A percentile compares a stretch with the other conserved stretches of the same genome.
Evolutionary conservation across 768 basidiomycete genomes (phyloP).

Genomic region (Suillus paluster): DNA sequence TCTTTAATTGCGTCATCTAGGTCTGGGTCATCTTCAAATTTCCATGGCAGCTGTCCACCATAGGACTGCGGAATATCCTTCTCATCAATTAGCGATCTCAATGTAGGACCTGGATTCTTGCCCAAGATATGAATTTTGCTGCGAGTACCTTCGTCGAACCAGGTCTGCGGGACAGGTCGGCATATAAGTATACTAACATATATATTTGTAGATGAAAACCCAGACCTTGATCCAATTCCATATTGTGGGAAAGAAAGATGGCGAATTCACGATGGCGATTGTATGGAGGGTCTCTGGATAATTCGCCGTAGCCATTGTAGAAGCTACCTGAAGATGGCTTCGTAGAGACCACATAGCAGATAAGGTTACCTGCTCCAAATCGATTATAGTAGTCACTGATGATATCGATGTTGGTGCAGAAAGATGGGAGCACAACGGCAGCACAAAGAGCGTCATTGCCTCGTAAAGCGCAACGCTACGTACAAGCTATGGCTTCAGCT

Average conservation of each 20-base stretch:
- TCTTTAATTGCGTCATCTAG: constrained; percentile 60
- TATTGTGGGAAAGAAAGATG: constrained; percentile 80
- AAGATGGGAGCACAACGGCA: constrained; percentile 65
- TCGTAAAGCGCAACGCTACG: constrained; percentile 68
- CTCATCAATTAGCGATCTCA: constrained; percentile 53
- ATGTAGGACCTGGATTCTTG: constrained; percentile 54
- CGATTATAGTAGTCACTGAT: constrained; percentile 70
- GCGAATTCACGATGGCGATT: constrained; percentile 77
- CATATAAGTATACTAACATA: background rate
- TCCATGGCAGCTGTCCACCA: constrained; percentile 77
- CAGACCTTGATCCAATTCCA: constrained; percentile 84
- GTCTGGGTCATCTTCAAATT: constrained; percentile 65
- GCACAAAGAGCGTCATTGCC: constrained; percentile 63
- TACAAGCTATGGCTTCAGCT: background rate
- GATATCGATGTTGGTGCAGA: constrained; percentile 61
- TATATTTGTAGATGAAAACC: background rate
- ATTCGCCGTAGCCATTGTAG: constrained; percentile 73
- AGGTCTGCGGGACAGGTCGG: constrained; percentile 45
- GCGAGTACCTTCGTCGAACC: constrained; percentile 82
- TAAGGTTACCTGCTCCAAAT: constrained; percentile 67
- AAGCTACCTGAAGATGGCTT: constrained; percentile 75
- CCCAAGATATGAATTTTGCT: constrained; percentile 79
- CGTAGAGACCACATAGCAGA: constrained; percentile 72
- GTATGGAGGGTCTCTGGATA: constrained; percentile 79
- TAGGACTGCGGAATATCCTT: constrained; percentile 67